Conservation (phyloP, 1,284 basidiomycete species). For the Testicularia cyperi region DNA sequence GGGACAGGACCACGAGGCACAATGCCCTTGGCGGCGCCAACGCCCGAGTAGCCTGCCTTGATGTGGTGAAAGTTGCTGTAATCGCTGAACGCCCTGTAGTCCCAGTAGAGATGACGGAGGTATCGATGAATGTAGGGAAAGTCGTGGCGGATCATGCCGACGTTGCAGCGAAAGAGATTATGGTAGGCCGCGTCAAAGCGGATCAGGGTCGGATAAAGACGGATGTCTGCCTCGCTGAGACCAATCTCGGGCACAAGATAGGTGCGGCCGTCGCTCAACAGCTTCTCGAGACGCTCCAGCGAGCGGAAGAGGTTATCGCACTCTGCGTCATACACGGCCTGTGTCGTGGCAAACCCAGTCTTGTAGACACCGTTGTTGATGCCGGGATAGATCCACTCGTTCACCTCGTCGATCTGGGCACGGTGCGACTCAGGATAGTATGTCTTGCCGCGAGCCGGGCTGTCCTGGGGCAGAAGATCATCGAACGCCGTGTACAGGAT, state of each 20-base stretch:
- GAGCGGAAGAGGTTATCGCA: conserved; percentile 69
- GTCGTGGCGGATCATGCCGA: conserved; percentile 34
- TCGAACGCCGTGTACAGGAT: conserved; percentile 71
- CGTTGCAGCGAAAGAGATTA: conserved; percentile 84
- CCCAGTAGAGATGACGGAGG: conserved; percentile 87
- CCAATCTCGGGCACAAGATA: conserved; percentile 74
- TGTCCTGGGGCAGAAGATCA: conserved; percentile 27
- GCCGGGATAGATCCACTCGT: conserved; percentile 70
- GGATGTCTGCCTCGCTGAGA: conserved; percentile 83
- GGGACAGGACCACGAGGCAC: conserved; percentile 37
- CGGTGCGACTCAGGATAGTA: conserved; percentile 70
- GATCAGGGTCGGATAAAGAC: conserved; percentile 85
- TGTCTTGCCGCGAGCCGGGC: conserved; percentile 26
- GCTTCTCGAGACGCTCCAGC: conserved; percentile 77
- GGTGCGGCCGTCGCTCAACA: conserved; percentile 72
- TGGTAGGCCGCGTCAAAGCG: conserved; percentile 78
- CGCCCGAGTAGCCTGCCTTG: conserved; percentile 41
- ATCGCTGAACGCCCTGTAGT: conserved; percentile 77
- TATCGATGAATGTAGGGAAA: conserved; percentile 60
- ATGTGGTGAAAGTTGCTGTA: conserved; percentile 74
- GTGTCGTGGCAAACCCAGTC: conserved; percentile 73
- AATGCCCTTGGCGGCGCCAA: conserved; percentile 13
- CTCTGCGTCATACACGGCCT: conserved; percentile 76
- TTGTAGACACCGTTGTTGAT: conserved; percentile 70
- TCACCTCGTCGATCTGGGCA: conserved; percentile 78